Conservation (phyloP, 2,329 filamentous ascomycete genomes). For the Colletotrichum orbiculare region DNA sequence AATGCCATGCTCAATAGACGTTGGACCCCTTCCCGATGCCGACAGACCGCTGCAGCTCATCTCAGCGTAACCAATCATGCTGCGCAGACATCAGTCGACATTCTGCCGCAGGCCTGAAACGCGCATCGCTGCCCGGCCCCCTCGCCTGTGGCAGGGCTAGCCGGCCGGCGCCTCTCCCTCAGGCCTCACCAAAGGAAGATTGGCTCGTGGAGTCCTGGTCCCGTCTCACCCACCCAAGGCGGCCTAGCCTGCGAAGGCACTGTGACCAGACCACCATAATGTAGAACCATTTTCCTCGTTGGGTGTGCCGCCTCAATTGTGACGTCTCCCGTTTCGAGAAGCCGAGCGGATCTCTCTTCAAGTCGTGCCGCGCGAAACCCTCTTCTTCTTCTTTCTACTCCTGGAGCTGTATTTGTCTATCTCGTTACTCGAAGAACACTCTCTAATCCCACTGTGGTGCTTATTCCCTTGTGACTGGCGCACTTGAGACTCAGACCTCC, state of each 20-base stretch:
- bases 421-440: slow-evolving; percentile 28
- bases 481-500: slow-evolving; percentile 37
- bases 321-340: slow-evolving; percentile 44
- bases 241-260: slow-evolving; percentile 34
- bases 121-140: slow-evolving; percentile 27
- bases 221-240: slow-evolving; percentile 33
- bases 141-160: slow-evolving; percentile 25
- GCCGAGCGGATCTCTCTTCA: slow-evolving; percentile 30
- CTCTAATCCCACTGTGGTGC: slow-evolving; percentile 29
- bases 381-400: slow-evolving; percentile 14
- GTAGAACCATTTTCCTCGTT: slow-evolving; percentile 34
- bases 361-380: slow-evolving; percentile 18
- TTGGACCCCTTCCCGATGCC: slow-evolving; percentile 30
- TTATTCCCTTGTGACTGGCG: slow-evolving; percentile 37
- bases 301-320: slow-evolving; percentile 34
- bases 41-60: slow-evolving; percentile 33
- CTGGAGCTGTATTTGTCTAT: slow-evolving; percentile 29
- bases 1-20: neutral
- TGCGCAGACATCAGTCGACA: slow-evolving; percentile 33
- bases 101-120: slow-evolving; percentile 42
- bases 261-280: slow-evolving; percentile 35
- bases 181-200: slow-evolving; percentile 12
- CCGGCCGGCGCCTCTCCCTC: slow-evolving; percentile 10
- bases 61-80: slow-evolving; percentile 27
- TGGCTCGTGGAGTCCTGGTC: slow-evolving; percentile 21